Conservation (phyloP, 2,329 filamentous ascomycete genomes). For the Ophiocordyceps polyrhachis-furcata region DNA sequence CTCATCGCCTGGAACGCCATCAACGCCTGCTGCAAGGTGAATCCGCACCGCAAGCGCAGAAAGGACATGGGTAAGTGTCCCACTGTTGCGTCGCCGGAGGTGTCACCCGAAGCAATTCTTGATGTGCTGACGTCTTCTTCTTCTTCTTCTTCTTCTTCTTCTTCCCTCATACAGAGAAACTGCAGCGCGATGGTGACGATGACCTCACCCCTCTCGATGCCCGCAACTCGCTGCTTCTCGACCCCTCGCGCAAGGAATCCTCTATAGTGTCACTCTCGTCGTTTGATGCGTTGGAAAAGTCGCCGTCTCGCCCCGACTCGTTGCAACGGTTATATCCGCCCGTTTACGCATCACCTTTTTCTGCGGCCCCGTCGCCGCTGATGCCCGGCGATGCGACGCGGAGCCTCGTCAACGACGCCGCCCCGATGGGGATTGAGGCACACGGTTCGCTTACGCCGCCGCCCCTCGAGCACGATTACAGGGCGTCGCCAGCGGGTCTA, state of each 20-base stretch:
- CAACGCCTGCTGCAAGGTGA: constrained; percentile 64
- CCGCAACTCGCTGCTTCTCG: constrained; percentile 68
- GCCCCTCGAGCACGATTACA: not conserved
- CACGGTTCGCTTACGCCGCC: constrained; percentile 1
- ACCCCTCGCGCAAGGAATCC: constrained; percentile 21
- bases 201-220: constrained; percentile 73
- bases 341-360: too few species aligned
- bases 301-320: constrained; percentile 4
- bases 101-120: not conserved
- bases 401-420: constrained; percentile 19
- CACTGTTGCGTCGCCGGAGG: not conserved
- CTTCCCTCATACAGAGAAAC: constrained; percentile 39
- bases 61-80: constrained; percentile 68
- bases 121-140: not conserved
- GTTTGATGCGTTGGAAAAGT: constrained; percentile 16
- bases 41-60: constrained; percentile 73
- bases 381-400: constrained; percentile 14
- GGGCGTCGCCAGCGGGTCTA: too few species aligned
- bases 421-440: constrained; percentile 16
- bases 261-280: constrained; percentile 19
- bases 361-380: constrained; percentile 9
- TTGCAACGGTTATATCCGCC: too few species aligned
- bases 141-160: not conserved
- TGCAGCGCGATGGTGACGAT: constrained; percentile 57
- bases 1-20: constrained; percentile 81